Evolutionary conservation across 2,329 filamentous ascomycete genomes (phyloP), one percentile per base, ranked within the genome.

Genomic region (Colletotrichum spaethianum): DNA sequence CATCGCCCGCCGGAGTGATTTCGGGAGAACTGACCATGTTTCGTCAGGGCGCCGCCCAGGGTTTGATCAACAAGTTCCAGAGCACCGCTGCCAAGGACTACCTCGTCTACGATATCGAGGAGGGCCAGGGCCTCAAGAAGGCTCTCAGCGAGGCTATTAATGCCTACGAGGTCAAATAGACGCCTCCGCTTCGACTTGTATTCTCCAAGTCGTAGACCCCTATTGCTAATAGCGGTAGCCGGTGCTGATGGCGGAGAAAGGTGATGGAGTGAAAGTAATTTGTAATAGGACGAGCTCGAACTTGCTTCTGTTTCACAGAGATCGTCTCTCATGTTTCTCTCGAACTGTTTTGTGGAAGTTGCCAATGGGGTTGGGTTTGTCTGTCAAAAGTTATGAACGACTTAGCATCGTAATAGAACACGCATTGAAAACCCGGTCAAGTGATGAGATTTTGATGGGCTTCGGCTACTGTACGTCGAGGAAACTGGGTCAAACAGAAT

Each of bases 251-350:
- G 0, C 16, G 2, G 16, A 53, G 9, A 9, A 20, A 1, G 16
- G 4, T 5, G 16, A 16, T 52, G 48, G 16, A 16, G 16, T 9
- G 4, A 20, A 6, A 3, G 20, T 9, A 20, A 8, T 23, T 28
- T 2, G 23, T 11, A 6, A 7, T 28, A 9, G 14, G 5, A 12
- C 4, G 11, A 18, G 23, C 18, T 55, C 20, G 20, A 23, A n/a
- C n/a, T 20, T 4, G 20, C 9, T 55, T 55, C 5, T 12, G 53
- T 18, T 56, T 56, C 12, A 23, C 11, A 12, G 12, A n/a, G 28
- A n/a, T 4, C 6, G 0, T 12, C 26, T 7, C 2, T 14, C 2
- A 20, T 36, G 8, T 36, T 2, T 2, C 11, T 2, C 11, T 36
- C 2, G 33, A 36, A 7, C 11, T 36, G 1, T 42, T 42, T 4